Evolutionary conservation across 2,329 filamentous ascomycete genomes (phyloP), one percentile per base, ranked within the genome.

Genomic region (Ceratocystis alfenasii): DNA sequence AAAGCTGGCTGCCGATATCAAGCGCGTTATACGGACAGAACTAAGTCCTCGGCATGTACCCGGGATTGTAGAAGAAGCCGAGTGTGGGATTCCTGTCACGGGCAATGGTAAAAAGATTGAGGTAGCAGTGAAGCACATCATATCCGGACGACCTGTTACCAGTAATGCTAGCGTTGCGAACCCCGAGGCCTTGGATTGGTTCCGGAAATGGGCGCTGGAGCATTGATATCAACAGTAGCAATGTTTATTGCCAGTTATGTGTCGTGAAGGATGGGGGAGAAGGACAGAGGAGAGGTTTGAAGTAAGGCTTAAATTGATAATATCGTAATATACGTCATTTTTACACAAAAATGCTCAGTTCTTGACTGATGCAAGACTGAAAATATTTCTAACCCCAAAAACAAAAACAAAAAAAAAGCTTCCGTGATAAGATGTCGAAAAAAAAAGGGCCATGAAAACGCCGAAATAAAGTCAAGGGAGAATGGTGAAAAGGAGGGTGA

Each of bases 51-150:
- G 94, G 64, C 94, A 99, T 77, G 91, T 97, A 0, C 93, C 93
- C 0, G 87, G 85, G 0, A 78, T 96, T 0, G 80, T 97, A 20
- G 89, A 92, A 70, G 86, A 89, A 73, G 85, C 76, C 1, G 7
- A 36, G 20, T 79, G 87, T 0, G 91, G 93, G 46, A 94, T 99
- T 20, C 94, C 93, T 0, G 86, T 92, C 70, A 97, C 94, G 17
- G 86, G 87, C 1, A 99, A 99, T 72, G 93, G 93, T 64, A 99
- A 99, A 79, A 99, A 97, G 76, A 90, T 99, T 68, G 93, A 99
- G 75, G 91, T 95, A 61, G 90, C 90, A 0, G 93, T 97, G 5
- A 97, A 97, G 79, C 92, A 96, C 76, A 96, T 97, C 57, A 77
- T 99, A 1, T 95, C 90, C 33, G 93, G 92, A 0, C 78, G 92